Base-by-base conservation (phyloP, 2,329 filamentous ascomycete species). In the Penicillium crustosum region DNA sequence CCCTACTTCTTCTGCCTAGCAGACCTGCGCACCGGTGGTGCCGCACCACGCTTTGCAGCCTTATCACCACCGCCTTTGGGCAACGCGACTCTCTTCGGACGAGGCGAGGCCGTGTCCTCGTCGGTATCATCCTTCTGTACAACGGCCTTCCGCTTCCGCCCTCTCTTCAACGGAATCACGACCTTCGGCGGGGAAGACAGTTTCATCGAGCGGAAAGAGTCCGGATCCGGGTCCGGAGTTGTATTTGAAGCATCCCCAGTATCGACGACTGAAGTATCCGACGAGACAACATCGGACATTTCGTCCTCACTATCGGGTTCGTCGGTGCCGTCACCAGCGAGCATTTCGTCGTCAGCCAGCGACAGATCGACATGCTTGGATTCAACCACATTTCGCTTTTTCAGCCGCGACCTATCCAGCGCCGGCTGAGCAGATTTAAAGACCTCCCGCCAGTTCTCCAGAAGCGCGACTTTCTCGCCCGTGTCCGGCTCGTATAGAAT, bases 361-460 rank as follows among this genome's bases (percentile, higher is more conserved):
- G 35, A 55, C 5, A 50, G 55, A 2, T 53, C 52, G 6, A n/a
- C 31, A 13, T 27, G 13, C 7, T 21, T n/a, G 0, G 49, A 36
- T 23, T 60, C 56, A 15, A 44, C 48, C 15, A 27, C 41, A 6
- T 19, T 51, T 35, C 61, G 56, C 35, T 63, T 64, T 29, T 66
- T 64, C 50, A 66, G 25, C 0, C 64, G 57, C 6, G 61, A 64
- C 21, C 65, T 66, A 43, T 68, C 68, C 47, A 68, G 66, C 19
- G 66, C 65, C 6, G 71, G 73, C 52, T 75, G 68, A 0, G 71
- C 67, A 15, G 69, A 62, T 41, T 73, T 72, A 60, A 80, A 79
- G 3, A 78, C 63, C 55, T 79, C 75, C 21, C 77, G 71, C 77
- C 78, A 80, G 62, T 80, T 76, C 60, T 77, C 74, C 48, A 80